These are phyloP conservation scores for Hypoxylon sp. DNA, from an alignment of 2,329 filamentous ascomycete genomes.

Conservation along the genomic window DNA sequence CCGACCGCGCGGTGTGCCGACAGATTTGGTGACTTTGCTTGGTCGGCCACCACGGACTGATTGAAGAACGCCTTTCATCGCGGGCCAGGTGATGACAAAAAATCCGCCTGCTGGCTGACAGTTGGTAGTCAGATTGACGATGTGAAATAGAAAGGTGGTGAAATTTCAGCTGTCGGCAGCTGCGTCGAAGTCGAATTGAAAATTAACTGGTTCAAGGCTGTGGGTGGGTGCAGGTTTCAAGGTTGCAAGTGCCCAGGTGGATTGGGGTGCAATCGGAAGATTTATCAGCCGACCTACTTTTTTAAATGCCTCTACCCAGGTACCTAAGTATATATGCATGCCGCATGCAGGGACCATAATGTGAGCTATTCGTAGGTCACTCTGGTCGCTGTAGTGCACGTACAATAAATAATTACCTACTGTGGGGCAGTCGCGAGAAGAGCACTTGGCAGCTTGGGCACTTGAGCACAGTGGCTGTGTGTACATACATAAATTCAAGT, in stretches of 20 bases:
- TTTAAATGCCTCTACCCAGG: not conserved
- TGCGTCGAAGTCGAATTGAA: conserved; percentile 32
- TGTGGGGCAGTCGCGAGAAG: too few relatives aligned
- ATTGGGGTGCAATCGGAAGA: not conserved
- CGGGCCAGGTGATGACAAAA: conserved; percentile 43
- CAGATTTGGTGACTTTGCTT: conserved; percentile 63
- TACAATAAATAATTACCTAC: too few relatives aligned
- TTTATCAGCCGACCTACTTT: not conserved
- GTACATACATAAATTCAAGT: not conserved
- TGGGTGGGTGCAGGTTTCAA: not conserved
- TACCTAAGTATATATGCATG: conserved; percentile 4
- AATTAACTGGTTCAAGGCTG: not conserved
- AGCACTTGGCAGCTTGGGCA: too few relatives aligned
- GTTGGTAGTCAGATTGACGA: conserved; percentile 53
- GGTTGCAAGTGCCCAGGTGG: too few relatives aligned
- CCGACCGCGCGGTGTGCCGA: conserved; percentile 50
- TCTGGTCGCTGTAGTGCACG: too few relatives aligned
- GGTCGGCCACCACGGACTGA: conserved; percentile 59
- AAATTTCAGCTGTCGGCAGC: conserved; percentile 54
- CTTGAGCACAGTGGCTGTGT: too few relatives aligned
- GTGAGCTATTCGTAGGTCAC: not conserved
- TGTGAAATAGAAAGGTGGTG: conserved; percentile 41
- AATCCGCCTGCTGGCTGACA: conserved; percentile 54
- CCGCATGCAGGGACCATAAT: not conserved
- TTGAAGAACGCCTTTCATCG: conserved; percentile 58